These are phyloP conservation scores for Talaromyces sp. DNA, from an alignment of 2,329 filamentous ascomycete species.

Conservation along the genomic window DNA sequence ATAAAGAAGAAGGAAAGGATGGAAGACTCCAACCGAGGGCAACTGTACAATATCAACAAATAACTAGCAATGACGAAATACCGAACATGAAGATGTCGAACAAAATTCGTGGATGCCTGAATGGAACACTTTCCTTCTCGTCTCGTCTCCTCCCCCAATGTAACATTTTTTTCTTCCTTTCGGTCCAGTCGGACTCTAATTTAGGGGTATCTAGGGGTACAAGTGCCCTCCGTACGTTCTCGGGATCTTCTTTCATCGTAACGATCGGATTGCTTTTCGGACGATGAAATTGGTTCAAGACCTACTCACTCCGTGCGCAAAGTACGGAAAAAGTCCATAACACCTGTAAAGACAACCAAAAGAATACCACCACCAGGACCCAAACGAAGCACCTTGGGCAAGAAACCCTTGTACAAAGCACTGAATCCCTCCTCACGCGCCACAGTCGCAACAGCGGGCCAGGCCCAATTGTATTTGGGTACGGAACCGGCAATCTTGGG, in stretches of 20 bases:
- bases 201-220: constrained; percentile 5
- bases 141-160: not conserved
- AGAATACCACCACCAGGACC: constrained; percentile 65
- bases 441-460: constrained; percentile 78
- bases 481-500: constrained; percentile 73
- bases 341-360: constrained; percentile 48
- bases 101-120: not conserved
- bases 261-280: not conserved
- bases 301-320: constrained; percentile 47
- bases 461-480: constrained; percentile 99
- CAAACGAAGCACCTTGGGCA: constrained; percentile 84
- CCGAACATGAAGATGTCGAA: not conserved
- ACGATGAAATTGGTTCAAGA: not conserved
- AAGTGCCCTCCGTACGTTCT: not conserved
- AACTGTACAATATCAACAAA: not conserved
- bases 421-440: constrained; percentile 88
- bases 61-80: not conserved
- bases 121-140: not conserved
- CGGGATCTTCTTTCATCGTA: not conserved
- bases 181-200: not conserved
- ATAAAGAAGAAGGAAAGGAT: not conserved
- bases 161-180: not conserved
- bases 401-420: constrained; percentile 95
- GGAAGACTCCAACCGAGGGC: not conserved
- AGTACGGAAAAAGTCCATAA: constrained; percentile 79